Conservation (phyloP, 2,329 filamentous ascomycete genomes). For the Albifimbria verrucaria region DNA sequence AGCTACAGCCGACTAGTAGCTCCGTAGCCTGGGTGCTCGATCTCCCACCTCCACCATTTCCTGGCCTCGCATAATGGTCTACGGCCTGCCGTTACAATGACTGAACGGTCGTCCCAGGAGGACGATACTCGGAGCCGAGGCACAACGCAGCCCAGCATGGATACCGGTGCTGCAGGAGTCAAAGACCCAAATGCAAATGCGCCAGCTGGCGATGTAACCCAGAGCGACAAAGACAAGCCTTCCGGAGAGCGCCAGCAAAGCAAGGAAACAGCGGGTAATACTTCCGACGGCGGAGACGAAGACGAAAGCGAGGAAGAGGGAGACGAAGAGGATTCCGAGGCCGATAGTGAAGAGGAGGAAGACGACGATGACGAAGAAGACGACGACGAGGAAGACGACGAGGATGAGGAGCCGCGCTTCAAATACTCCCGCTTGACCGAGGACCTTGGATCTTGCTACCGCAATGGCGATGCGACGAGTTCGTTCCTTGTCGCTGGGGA, state of each 20-base stretch:
- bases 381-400: slow-evolving; percentile 73
- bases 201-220: not conserved
- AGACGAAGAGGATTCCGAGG: slow-evolving; percentile 30
- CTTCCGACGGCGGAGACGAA: slow-evolving; percentile 3
- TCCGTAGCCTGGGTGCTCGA: slow-evolving; percentile 8
- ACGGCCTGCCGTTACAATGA: slow-evolving; percentile 32
- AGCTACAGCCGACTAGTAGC: slow-evolving; percentile 13
- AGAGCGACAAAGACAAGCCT: not conserved
- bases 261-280: too few relatives aligned
- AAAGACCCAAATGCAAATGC: not conserved
- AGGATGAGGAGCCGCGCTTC: slow-evolving; percentile 89
- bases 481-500: slow-evolving; percentile 87
- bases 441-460: slow-evolving; percentile 76
- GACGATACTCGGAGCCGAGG: slow-evolving; percentile 22
- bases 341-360: slow-evolving; percentile 42
- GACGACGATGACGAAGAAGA: slow-evolving; percentile 55
- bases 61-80: slow-evolving; percentile 24
- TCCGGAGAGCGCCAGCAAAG: too few relatives aligned
- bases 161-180: not conserved
- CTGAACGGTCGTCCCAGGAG: slow-evolving; percentile 34
- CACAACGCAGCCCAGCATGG: slow-evolving; percentile 4
- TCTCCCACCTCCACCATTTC: slow-evolving; percentile 7
- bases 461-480: slow-evolving; percentile 93
- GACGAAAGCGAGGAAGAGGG: not conserved
- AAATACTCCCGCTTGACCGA: slow-evolving; percentile 90